Evolutionary conservation across 352 stramenopile species (phyloP).

Genomic region (Phytopythium boreale): DNA sequence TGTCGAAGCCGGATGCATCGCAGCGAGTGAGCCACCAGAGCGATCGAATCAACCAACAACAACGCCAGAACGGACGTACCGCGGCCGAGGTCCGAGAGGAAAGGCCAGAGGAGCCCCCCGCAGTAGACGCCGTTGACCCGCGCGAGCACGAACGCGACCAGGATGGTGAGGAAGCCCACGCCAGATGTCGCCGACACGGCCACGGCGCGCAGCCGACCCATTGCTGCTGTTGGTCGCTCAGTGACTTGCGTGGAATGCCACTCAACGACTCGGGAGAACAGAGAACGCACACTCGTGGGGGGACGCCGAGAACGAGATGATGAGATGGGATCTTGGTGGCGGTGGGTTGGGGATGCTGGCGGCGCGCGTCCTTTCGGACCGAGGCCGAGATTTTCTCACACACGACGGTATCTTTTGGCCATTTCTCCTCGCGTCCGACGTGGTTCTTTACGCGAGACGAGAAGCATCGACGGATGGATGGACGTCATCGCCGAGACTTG

Average conservation of each 20-base stretch:
- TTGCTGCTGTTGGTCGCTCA: not conserved
- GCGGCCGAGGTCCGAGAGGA: constrained; percentile 53
- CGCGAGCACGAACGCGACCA: constrained; percentile 27
- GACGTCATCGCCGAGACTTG: too few relatives aligned
- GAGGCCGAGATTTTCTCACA: not conserved
- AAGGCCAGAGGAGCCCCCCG: constrained; percentile 50
- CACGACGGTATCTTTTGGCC: not conserved
- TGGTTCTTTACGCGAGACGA: not conserved
- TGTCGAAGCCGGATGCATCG: constrained; percentile 13
- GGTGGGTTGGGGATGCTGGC: not conserved
- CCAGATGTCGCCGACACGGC: constrained; percentile 17
- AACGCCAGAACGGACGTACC: constrained; percentile 17
- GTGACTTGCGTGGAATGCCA: not conserved
- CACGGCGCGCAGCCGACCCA: constrained; percentile 22
- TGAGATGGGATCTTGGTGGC: not conserved
- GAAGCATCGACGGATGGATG: not conserved
- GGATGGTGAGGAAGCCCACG: constrained; percentile 25
- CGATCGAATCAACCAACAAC: not conserved
- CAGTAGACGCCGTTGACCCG: constrained; percentile 38
- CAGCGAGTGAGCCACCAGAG: not conserved
- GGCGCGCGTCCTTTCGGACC: not conserved
- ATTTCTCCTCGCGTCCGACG: not conserved
- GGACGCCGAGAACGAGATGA: not conserved
- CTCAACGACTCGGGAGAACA: not conserved
- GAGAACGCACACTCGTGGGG: not conserved